phyloP scores from a whole-genome alignment of 1,139 yeast species.

The Casaregolazyma suthepensis region DNA sequence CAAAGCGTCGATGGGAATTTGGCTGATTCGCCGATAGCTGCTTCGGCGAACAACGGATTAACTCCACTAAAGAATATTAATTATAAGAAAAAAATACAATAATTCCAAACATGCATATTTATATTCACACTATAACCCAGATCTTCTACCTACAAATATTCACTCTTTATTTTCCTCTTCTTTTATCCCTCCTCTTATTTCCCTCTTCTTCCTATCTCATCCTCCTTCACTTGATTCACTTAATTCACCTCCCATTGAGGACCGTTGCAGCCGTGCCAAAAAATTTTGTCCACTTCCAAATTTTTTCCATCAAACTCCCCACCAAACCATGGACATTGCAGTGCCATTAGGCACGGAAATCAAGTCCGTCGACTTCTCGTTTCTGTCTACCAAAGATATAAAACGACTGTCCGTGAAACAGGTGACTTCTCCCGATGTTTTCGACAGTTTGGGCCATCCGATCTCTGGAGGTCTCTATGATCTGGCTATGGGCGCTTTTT shows the following conservation, averaged over 20 bases:
- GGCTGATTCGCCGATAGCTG: too few relatives aligned
- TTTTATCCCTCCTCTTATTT: too few relatives aligned
- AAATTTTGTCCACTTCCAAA: neutral
- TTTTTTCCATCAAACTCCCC: neutral
- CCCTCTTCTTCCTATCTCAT: neutral
- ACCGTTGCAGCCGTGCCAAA: constrained; percentile 1
- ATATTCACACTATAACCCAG: too few relatives aligned
- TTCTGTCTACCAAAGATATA: constrained; percentile 75
- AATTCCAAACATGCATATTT: too few relatives aligned
- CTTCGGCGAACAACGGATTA: too few relatives aligned
- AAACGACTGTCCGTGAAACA: constrained; percentile 87
- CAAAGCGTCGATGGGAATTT: too few relatives aligned
- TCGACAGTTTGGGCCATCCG: constrained; percentile 95
- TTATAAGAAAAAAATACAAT: too few relatives aligned
- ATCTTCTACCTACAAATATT: too few relatives aligned
- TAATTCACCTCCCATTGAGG: too few relatives aligned
- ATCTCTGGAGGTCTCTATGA: constrained; percentile 91
- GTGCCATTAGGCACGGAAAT: constrained; percentile 95
- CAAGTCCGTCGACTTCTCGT: constrained; percentile 85
- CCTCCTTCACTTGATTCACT: too few relatives aligned
- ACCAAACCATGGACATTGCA: constrained; percentile 71
- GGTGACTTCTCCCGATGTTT: constrained; percentile 88
- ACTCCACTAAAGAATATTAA: too few relatives aligned
- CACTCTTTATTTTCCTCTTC: too few relatives aligned
- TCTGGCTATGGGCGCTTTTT: constrained; percentile 87